Base-by-base conservation (phyloP, 176 grass and related monocot genomes). In the Avena sativa region DNA sequence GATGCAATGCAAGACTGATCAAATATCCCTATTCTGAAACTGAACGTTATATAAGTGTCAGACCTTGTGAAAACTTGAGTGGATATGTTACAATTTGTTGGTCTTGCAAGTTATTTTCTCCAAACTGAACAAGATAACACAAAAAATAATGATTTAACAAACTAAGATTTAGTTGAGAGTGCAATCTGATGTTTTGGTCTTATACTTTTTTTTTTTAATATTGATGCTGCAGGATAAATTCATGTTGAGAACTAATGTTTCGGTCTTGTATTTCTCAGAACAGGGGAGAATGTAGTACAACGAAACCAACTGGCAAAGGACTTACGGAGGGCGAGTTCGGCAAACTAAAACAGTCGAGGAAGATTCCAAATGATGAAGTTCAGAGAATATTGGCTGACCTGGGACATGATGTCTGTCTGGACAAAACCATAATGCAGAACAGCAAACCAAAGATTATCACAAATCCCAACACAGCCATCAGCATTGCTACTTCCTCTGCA, bases 241-340 rank as follows among this genome's bases (percentile, higher is more conserved):
- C 32, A 34, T 34, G 32, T 34, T 34, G 32, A 34, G 32, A 71
- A 79, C 50, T 81, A 1, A 44, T 88, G 15, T 26, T 11, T 34
- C 78, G 21, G 32, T 78, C 70, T 78, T 82, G 20, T 38, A 55
- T 76, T 85, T 87, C 64, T 87, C 30, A 91, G 90, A 88, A 72
- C 34, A 57, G 12, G 72, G 90, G 82, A 23, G 78, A 72, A 86
- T 82, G 78, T 63, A 55, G 28, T 63, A 62, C 82, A 9, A 77
- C 62, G 66, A 91, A 89, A 71, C 74, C 80, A 83, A 94, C 89
- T 11, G 78, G 96, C 12, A 99, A 94, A 88, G 90, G 83, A 91
- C 89, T 96, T 26, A 93, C 92, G 77, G 87, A 96, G 38, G 90
- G 94, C 8, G 92, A 94, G 82, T 70, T 99, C 84, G 72, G 71